Percentiles rank a stretch among this genome's conserved stretches.
These are phyloP conservation scores for Taphrina confusa DNA, from an alignment of 1,139 yeast species.

Conservation along the genomic window DNA sequence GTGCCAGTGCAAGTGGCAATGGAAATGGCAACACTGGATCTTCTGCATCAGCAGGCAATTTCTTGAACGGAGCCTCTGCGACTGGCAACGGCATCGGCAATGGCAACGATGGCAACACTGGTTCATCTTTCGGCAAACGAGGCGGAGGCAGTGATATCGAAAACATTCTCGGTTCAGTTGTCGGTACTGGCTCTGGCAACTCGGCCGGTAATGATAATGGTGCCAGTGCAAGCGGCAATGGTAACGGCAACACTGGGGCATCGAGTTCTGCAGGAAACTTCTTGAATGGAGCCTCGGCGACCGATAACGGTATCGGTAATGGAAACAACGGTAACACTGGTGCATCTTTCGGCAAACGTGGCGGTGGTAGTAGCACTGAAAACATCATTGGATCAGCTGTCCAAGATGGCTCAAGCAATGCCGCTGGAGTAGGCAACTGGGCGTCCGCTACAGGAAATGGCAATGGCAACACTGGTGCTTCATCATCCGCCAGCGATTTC, in stretches of 20 bases:
- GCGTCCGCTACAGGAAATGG: constrained; percentile 1
- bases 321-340: constrained; percentile 1
- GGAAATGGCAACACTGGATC: constrained; percentile 20
- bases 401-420: constrained; percentile 1
- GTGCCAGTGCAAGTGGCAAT: not conserved
- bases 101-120: constrained; percentile 14
- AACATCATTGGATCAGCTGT: not conserved
- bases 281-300: constrained; percentile 4
- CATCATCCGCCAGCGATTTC: constrained; percentile 1
- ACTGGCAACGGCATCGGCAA: constrained; percentile 18
- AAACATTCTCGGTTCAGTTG: constrained; percentile 5
- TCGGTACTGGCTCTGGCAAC: constrained; percentile 9
- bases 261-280: constrained; percentile 2
- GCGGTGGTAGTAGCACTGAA: not conserved
- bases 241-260: constrained; percentile 19
- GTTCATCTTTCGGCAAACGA: not conserved
- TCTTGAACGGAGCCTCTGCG: constrained; percentile 14
- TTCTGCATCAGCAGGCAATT: not conserved
- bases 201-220: constrained; percentile 1
- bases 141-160: not conserved
- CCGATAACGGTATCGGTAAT: constrained; percentile 12
- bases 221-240: not conserved
- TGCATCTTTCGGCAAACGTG: not conserved
- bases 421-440: not conserved
- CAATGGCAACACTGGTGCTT: constrained; percentile 17